Evolutionary conservation across 2,329 filamentous ascomycete genomes (phyloP).

Genomic region (Rugonectria rugulosa): DNA sequence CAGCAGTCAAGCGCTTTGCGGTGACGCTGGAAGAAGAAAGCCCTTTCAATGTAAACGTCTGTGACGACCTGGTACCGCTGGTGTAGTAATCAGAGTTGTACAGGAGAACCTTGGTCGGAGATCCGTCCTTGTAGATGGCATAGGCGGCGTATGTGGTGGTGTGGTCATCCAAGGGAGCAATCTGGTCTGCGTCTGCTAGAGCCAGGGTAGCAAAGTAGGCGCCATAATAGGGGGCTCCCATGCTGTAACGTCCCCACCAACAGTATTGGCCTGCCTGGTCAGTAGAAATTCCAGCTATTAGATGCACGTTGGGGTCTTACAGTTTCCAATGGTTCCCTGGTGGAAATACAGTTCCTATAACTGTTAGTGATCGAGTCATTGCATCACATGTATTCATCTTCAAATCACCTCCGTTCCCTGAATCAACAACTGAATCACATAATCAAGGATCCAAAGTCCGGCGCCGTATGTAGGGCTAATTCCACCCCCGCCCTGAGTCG

Average conservation of each 20-base stretch:
- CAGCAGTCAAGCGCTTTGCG: conserved; percentile 46
- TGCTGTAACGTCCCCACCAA: conserved; percentile 56
- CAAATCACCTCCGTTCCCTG: conserved; percentile 34
- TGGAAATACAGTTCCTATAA: conserved; percentile 53
- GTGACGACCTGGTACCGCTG: conserved; percentile 38
- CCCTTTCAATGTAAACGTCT: conserved; percentile 52
- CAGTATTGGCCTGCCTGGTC: conserved; percentile 49
- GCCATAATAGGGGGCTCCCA: conserved; percentile 61
- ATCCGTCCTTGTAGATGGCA: conserved; percentile 49
- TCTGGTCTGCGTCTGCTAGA: conserved; percentile 51
- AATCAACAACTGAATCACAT: conserved; percentile 43
- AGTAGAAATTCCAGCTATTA: background rate
- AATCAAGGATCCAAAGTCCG: conserved; percentile 52
- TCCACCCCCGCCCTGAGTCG: conserved; percentile 47
- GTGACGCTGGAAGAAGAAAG: conserved; percentile 45
- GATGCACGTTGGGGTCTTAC: conserved; percentile 42
- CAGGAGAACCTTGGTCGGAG: conserved; percentile 50
- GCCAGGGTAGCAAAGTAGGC: conserved; percentile 55
- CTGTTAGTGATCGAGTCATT: background rate
- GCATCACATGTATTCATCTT: too few species aligned
- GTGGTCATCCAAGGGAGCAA: conserved; percentile 56
- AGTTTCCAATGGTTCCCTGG: conserved; percentile 60
- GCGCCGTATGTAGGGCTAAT: conserved; percentile 51
- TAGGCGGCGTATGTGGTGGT: conserved; percentile 54
- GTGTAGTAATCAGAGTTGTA: conserved; percentile 56